phyloP scores from a whole-genome alignment of 1,284 basidiomycete species.

The Tilletia caries region DNA sequence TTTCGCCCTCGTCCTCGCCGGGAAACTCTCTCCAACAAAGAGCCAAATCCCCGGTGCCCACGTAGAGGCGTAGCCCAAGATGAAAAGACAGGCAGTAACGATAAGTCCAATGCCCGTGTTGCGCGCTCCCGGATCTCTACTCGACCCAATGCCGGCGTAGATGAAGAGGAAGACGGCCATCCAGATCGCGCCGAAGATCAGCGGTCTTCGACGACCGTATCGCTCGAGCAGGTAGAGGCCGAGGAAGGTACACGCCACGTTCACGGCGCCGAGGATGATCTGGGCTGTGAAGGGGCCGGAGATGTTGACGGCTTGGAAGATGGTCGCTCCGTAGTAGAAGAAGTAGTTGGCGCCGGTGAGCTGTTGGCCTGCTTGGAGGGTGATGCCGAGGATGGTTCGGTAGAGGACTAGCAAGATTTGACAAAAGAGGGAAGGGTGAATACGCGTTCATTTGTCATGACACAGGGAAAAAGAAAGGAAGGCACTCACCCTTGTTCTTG shows the following conservation, averaged over 20 bases:
- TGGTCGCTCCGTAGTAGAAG: constrained; percentile 69
- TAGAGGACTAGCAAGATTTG: constrained; percentile 40
- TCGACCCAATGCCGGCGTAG: constrained; percentile 71
- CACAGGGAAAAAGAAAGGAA: too few species aligned
- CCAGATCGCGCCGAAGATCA: constrained; percentile 60
- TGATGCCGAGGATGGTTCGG: constrained; percentile 59
- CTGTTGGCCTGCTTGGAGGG: constrained; percentile 70
- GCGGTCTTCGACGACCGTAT: constrained; percentile 60
- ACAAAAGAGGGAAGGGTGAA: background rate
- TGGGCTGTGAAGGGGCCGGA: constrained; percentile 63
- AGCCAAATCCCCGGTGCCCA: constrained; percentile 59
- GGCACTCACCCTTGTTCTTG: constrained; percentile 24
- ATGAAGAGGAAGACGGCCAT: constrained; percentile 73
- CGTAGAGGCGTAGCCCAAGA: constrained; percentile 71
- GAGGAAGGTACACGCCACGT: constrained; percentile 62
- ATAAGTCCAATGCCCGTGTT: constrained; percentile 65
- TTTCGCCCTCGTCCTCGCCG: constrained; percentile 70
- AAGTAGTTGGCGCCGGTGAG: constrained; percentile 64
- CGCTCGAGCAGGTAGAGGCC: constrained; percentile 63
- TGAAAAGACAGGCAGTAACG: constrained; percentile 73
- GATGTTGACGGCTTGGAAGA: constrained; percentile 69
- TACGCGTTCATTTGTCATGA: background rate
- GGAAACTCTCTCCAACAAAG: constrained; percentile 64
- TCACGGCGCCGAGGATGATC: constrained; percentile 63
- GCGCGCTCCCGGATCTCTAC: constrained; percentile 58